Base-by-base conservation (phyloP, 2,329 filamentous ascomycete species). In the Venturiaceae sp. region DNA sequence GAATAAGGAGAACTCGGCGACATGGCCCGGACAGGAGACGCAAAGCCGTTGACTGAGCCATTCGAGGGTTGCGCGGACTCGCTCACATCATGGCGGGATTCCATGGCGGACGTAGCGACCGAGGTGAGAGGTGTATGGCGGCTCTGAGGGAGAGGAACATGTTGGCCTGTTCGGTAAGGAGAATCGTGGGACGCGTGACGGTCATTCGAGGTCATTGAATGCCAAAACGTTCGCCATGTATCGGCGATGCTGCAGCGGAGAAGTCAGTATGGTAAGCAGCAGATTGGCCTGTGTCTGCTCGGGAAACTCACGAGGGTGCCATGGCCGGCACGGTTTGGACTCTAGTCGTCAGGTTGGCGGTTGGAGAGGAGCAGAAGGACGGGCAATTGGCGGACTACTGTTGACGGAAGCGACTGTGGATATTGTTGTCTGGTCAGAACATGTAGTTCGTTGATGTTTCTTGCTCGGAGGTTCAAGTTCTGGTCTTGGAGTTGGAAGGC, bases 161-260 rank as follows among this genome's bases (percentile, higher is more conserved):
- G 92, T 70, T 88, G 85, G 63, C 92, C 91, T 61, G 88, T 90
- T 70, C 92, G 86, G 75, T 95, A 95, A 55, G 94, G 92, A 60
- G 92, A 95, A 75, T 99, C 90, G 79, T 87, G 89, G 62, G 85
- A 87, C 63, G 94, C 95, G 77, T 99, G 84, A 62, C 94, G 95
- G 77, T 85, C 81, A 68, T 85, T 81, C 63, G 83, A 86, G 71
- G 83, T 87, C 81, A 88, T 74, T 60, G 72, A 94, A 66, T 97
- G 94, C 94, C 94, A 99, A 77, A 99, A 92, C 62, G 88, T 88
- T 75, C 88, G 88, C 75, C 94, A 88, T 74, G 87, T 84, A 39
- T 54, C 57, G 34, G 41, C 34, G 30, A 60, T 30, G 30, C 34
- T 41, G 6, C n/a, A 23, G 44, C 26, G 44, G 41, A 50, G 4